Base-by-base conservation (phyloP, 1,284 basidiomycete genomes). In the Phellinidium pouzarii region DNA sequence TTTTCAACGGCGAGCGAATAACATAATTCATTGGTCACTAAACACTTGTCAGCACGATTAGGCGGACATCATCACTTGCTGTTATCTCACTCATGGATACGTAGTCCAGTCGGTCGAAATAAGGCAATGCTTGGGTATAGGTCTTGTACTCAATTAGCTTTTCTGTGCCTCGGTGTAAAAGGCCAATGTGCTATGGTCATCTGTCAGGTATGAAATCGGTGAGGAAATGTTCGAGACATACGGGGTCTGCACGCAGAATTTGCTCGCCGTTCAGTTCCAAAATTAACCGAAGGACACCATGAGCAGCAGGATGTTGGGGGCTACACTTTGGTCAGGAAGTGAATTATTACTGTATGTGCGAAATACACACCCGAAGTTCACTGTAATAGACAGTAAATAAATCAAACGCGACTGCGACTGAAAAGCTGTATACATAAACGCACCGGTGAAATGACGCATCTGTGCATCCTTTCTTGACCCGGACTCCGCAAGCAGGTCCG, bases 71-170 rank as follows among this genome's bases (percentile, higher is more conserved):
- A 19, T 19, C 9, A 5, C n/a, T 43, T 36, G 23, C n/a, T n/a
- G n/a, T 48, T 47, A 31, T 46, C 86, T 50, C 63, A 93, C 91
- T 96, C 95, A 98, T 98, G 47, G 94, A 97, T 53, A 97, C 94
- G 65, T 99, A 99, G 77, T 99, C 95, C 59, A 99, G 79, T 65
- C 95, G 92, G 71, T 99, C 95, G 70, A 99, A 99, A 75, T 99
- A 98, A 2, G 95, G 96, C n/a, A 97, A 75, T 2, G 95, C 95
- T 75, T 98, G 96, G 12, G 86, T 92, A 69, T 98, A 99, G 8
- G 88, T 98, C 77, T 99, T 99, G 80, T 95, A 97, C 73, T 99
- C 95, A 64, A 98, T 99, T 52, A 99, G 79, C 72, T 99, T 99
- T 70, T 99, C 95, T 17, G 95, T 99, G 36, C 94, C 95, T 64